Conservation (phyloP, 305 asterid species). For the Solanum hybrid region DNA sequence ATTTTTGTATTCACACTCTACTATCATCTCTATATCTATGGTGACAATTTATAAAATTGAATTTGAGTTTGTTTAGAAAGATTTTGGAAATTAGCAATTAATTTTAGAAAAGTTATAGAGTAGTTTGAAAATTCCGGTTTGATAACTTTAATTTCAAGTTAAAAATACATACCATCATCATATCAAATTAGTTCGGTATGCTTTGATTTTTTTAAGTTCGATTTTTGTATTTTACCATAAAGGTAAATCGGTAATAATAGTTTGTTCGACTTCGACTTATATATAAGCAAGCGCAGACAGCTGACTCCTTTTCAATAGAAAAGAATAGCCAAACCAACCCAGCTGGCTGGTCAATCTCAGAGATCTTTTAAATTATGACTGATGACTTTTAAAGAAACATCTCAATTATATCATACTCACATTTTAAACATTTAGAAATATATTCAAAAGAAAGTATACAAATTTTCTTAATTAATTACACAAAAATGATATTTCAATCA, state of each 20-base stretch:
- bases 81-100: background rate
- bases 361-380: too few relatives aligned
- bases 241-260: too few relatives aligned
- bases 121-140: background rate
- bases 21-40: background rate
- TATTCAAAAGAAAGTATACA: background rate
- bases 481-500: background rate
- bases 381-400: too few relatives aligned
- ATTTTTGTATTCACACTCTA: background rate
- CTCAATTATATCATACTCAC: too few relatives aligned
- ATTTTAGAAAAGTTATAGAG: background rate
- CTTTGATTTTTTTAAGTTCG: background rate
- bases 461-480: background rate
- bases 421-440: background rate
- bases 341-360: too few relatives aligned
- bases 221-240: background rate
- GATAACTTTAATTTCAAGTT: background rate
- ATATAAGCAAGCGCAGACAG: too few relatives aligned
- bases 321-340: too few relatives aligned
- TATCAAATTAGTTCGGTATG: background rate
- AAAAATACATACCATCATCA: background rate
- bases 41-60: background rate
- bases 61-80: background rate
- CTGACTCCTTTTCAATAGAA: too few relatives aligned
- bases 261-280: too few relatives aligned